These are phyloP conservation scores for Colletotrichum coccodes DNA, from an alignment of 2,329 filamentous ascomycete species.

Conservation along the genomic window DNA sequence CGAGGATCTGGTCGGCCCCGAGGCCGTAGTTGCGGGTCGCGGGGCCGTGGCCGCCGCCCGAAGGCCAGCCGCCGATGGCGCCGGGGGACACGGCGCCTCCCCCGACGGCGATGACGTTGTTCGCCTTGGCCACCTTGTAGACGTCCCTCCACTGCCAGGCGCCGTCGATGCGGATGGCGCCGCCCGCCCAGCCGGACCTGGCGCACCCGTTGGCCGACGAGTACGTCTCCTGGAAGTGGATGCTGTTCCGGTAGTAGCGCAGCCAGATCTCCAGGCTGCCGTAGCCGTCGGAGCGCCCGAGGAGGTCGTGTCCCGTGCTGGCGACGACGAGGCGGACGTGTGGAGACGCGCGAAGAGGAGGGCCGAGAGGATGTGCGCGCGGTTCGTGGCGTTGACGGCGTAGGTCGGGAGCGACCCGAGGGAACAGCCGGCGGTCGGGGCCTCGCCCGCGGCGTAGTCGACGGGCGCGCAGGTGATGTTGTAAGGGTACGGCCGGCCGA, in stretches of 20 bases:
- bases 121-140: conserved; percentile 40
- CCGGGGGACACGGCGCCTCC: conserved; percentile 42
- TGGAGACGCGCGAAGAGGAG: conserved; percentile 27
- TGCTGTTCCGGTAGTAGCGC: conserved; percentile 43
- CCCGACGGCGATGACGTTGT: conserved; percentile 46
- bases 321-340: conserved; percentile 52
- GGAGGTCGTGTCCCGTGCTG: conserved; percentile 55
- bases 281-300: conserved; percentile 45
- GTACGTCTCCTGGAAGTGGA: conserved; percentile 40
- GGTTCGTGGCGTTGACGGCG: conserved; percentile 37
- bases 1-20: conserved; percentile 55
- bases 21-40: conserved; percentile 51
- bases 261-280: conserved; percentile 45
- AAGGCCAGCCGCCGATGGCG: conserved; percentile 48
- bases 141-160: conserved; percentile 47
- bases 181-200: conserved; percentile 42
- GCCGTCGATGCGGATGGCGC: conserved; percentile 47
- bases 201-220: conserved; percentile 36
- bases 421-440: conserved; percentile 28
- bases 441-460: conserved; percentile 33
- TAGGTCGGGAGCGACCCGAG: conserved; percentile 38
- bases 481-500: conserved; percentile 39
- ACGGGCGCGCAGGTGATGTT: conserved; percentile 42
- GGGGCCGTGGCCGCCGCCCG: conserved; percentile 53
- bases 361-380: conserved; percentile 33